Evolutionary conservation across 768 basidiomycete species (phyloP).

Genomic region (Mycena maculata): DNA sequence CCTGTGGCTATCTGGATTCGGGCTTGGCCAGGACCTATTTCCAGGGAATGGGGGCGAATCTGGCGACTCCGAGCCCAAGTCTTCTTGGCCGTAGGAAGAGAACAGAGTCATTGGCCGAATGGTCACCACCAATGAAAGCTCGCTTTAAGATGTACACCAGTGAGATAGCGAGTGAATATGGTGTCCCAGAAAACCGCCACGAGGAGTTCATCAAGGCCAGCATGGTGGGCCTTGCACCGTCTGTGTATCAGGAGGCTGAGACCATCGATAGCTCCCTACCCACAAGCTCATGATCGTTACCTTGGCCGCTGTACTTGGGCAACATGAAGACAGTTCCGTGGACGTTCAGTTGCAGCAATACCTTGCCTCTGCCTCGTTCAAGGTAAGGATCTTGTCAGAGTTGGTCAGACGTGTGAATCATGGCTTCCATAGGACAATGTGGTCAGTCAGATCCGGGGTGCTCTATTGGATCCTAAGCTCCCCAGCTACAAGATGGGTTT

Average conservation of each 20-base stretch:
- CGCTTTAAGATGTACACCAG: not conserved
- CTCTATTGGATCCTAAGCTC: conserved; percentile 7
- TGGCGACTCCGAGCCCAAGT: not conserved
- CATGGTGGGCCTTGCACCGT: not conserved
- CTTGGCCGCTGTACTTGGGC: not conserved
- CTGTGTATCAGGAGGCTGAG: not conserved
- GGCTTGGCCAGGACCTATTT: no score
- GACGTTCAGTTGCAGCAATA: not conserved
- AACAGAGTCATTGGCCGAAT: not conserved
- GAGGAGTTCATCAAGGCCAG: not conserved
- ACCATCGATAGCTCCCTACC: not conserved
- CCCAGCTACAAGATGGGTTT: conserved; percentile 9
- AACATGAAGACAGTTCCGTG: not conserved
- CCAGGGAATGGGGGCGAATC: no score
- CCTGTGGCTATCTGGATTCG: no score
- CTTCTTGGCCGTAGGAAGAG: not conserved
- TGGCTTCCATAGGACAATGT: not conserved
- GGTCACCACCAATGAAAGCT: conserved; percentile 1
- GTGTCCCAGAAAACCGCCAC: not conserved
- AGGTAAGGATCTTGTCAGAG: not conserved
- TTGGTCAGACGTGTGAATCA: not conserved
- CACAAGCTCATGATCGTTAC: not conserved
- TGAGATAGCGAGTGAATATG: not conserved
- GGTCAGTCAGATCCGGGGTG: not conserved
- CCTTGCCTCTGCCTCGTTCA: not conserved